Evolutionary conservation across 2,329 filamentous ascomycete species (phyloP).

Genomic region (Colletotrichum lindemuthianum): DNA sequence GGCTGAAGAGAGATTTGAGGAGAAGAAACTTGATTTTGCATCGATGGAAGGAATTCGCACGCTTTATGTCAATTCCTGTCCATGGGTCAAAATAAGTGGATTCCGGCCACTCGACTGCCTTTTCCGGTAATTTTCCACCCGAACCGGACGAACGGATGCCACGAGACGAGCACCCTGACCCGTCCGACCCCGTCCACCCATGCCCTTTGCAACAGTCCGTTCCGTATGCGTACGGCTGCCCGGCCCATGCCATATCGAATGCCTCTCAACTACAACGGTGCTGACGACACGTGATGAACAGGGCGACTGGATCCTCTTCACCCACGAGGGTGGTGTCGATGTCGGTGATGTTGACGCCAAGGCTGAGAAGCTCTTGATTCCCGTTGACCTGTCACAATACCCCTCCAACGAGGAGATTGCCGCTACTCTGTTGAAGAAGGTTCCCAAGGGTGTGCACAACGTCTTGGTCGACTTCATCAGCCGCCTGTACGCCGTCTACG

Average conservation of each 20-base stretch:
- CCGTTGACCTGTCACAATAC: conserved; percentile 93
- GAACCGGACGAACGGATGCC: conserved; percentile 52
- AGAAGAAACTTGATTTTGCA: conserved; percentile 29
- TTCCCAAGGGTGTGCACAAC: conserved; percentile 95
- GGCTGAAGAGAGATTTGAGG: conserved; percentile 5
- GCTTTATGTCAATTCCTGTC: conserved; percentile 33
- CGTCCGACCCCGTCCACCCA: conserved; percentile 26
- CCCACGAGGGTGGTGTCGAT: conserved; percentile 99
- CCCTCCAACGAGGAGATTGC: conserved; percentile 97
- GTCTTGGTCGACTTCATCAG: conserved; percentile 99
- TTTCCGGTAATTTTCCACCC: conserved; percentile 41
- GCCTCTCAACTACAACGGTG: not conserved
- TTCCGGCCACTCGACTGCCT: conserved; percentile 33
- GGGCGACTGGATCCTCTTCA: conserved; percentile 99
- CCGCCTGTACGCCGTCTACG: conserved; percentile 97
- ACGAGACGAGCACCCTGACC: conserved; percentile 42
- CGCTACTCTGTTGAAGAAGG: conserved; percentile 84
- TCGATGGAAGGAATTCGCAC: conserved; percentile 26
- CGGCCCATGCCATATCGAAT: not conserved
- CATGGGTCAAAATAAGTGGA: conserved; percentile 36
- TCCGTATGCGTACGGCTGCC: conserved; percentile 17
- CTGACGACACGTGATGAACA: conserved; percentile 50
- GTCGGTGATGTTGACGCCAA: conserved; percentile 99
- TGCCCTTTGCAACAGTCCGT: conserved; percentile 16
- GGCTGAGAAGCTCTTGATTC: conserved; percentile 97